A percentile compares a stretch with the other conserved stretches of the same genome.
Conservation (phyloP, 1,284 basidiomycete species). For the Sphagnurus paluster region DNA sequence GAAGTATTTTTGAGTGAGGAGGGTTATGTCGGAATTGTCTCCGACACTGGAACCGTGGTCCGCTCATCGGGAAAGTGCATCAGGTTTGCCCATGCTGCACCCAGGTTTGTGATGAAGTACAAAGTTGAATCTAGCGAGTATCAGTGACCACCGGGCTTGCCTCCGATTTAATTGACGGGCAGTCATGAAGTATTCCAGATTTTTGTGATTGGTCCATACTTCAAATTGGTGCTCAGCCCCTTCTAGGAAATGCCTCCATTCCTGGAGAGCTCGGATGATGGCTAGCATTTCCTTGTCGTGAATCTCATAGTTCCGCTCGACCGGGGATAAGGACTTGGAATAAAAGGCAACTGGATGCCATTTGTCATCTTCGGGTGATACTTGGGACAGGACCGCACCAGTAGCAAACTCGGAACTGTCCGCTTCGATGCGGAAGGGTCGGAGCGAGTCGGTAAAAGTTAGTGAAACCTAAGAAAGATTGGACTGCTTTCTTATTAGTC, state of each 20-base stretch:
- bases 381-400: not conserved
- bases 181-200: constrained; percentile 22
- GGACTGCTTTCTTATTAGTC: constrained; percentile 1
- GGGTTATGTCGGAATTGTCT: constrained; percentile 5
- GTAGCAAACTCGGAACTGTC: not conserved
- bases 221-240: not conserved
- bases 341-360: constrained; percentile 16
- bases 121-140: constrained; percentile 39
- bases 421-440: not conserved
- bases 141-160: constrained; percentile 21
- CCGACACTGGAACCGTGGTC: not conserved
- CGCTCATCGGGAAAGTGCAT: not conserved
- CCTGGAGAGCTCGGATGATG: constrained; percentile 1
- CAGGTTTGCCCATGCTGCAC: constrained; percentile 2
- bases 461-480: constrained; percentile 26
- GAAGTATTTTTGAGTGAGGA: not conserved
- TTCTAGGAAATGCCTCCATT: not conserved
- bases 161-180: constrained; percentile 16
- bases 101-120: constrained; percentile 31
- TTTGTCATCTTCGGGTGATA: not conserved
- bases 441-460: constrained; percentile 21
- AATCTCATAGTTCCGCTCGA: constrained; percentile 43
- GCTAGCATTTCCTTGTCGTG: constrained; percentile 41
- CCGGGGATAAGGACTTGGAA: constrained; percentile 7
- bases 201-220: constrained; percentile 10